A percentile compares a stretch with the other conserved stretches of the same genome.
Conservation (phyloP, 805 yeast genomes). For the Cyberlindnera samutprakarnensis region DNA sequence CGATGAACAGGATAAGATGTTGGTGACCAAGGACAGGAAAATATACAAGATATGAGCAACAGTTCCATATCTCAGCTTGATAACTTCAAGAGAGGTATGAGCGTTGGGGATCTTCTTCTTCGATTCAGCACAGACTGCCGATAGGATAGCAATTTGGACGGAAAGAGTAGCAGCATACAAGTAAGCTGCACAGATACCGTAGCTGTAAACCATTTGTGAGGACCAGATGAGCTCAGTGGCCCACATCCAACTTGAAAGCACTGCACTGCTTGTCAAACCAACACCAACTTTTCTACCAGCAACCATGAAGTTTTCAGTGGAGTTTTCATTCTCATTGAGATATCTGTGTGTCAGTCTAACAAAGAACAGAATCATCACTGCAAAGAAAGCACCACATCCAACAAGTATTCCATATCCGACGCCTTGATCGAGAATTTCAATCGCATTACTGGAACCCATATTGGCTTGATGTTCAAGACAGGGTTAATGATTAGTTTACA, state of each 20-base stretch:
- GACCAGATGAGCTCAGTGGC: conserved; percentile 30
- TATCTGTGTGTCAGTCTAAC: too few relatives aligned
- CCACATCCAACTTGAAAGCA: conserved; percentile 39
- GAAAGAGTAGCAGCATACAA: conserved; percentile 29
- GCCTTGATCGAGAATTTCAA: too few relatives aligned
- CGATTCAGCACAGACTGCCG: conserved; percentile 27
- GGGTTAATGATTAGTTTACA: too few relatives aligned
- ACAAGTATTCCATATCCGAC: too few relatives aligned
- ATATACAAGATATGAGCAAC: conserved; percentile 26
- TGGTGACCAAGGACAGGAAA: conserved; percentile 28
- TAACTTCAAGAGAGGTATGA: conserved; percentile 31
- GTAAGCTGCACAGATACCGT: conserved; percentile 32
- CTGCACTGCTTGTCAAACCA: conserved; percentile 30
- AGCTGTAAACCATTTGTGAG: conserved; percentile 28
- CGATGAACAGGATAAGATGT: conserved; percentile 28
- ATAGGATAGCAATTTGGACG: conserved; percentile 29
- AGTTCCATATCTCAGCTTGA: conserved; percentile 28
- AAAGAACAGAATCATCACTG: too few relatives aligned
- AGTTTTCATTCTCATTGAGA: conserved; percentile 34
- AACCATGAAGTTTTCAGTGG: conserved; percentile 34
- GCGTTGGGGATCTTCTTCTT: conserved; percentile 32
- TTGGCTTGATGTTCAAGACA: too few relatives aligned
- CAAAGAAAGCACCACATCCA: too few relatives aligned
- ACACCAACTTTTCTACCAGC: conserved; percentile 33
- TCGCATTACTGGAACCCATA: too few relatives aligned